Evolutionary conservation across 345 rosid genomes (phyloP), one percentile per base, ranked within the genome.

Genomic region (Euphorbia peplus): DNA sequence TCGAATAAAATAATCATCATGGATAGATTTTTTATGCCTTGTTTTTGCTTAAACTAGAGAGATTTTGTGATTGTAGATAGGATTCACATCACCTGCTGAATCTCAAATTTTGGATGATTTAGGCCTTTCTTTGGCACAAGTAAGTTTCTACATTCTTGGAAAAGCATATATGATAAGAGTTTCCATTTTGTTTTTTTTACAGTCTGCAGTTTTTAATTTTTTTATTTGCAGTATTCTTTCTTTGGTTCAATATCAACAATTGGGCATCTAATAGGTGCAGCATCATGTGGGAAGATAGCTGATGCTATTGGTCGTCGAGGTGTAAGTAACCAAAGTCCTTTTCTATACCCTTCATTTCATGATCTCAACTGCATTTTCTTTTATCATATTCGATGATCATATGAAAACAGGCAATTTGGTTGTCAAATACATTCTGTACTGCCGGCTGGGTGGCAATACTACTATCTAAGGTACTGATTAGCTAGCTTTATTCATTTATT

Each of bases 401-500:
- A 3, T 51, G 0, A 57, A 57, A 14, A 60, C 35, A 60, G 63
- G 63, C 79, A 15, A 73, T 83, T 75, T 52, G 83, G 77, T 41
- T 86, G 41, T 78, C 82, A 7, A 69, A 80, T 46, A 21, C 75
- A 21, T 80, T 83, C 48, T 80, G 75, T 68, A 48, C 65, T 59
- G 42, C 65, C 4, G 93, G 93, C 5, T 86, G 90, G 90, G 69
- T 88, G 26, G 63, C 75, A 42, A 82, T 86, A 39, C 80, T 78
- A 24, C 81, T 83, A 30, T 69, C 89, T 3, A 70, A 84, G 85
- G 85, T 86, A 14, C 3, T 32, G 3, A 5, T 32, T 35, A 29
- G 60, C 10, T 61, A 24, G 10, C 24, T 0, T 37, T 42, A 4
- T 18, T 13, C n/a, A 12, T 24, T 25, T 32, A 32, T 47, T n/a